Base-by-base conservation (phyloP, 2,329 filamentous ascomycete species). In the Colletotrichum somersetense region DNA sequence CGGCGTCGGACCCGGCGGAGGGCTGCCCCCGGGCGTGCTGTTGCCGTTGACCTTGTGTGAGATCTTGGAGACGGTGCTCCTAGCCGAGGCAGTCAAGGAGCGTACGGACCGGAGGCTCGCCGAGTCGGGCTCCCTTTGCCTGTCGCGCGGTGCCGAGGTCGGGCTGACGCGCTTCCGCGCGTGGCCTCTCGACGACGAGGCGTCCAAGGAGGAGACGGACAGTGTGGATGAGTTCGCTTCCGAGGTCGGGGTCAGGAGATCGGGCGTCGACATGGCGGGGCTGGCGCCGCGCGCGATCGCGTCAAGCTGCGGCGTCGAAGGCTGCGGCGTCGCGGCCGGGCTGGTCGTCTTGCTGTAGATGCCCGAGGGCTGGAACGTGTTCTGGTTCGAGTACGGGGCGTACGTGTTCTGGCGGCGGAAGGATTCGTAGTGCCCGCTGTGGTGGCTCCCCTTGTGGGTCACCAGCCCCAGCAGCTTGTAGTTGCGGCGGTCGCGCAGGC, bases 361-460 rank as follows among this genome's bases (percentile, higher is more conserved):
- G 8, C 91, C 91, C 48, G 93, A 93, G 7, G 88, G 88, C 72
- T 93, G 92, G 81, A 97, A 96, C 0, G 91, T 91, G 75, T 93
- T 91, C 0, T 93, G 91, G 10, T 96, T 98, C 1, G 94, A 93
- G 79, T 91, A 98, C 0, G 95, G 95, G 3, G 92, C 85, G 62
- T 91, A 90, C 11, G 71, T 67, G 71, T 93, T 92, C 81, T 98
- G 96, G 48, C 96, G 89, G 44, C 96, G 89, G 81, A 98, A 98
- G 0, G 95, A 96, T 81, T 99, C 96, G 83, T 99, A 99, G 79
- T 99, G 96, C 0, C 96, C 96, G 77, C 95, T 97, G 78, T 97
- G 92, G 80, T 99, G 96, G 74, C 93, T 97, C 48, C 96, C 96
- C 78, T 97, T 97, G 80, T 99, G 96, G 30, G 94, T 97, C 46